These are phyloP conservation scores for Poa pratensis DNA, from an alignment of 176 grass and related monocot genomes.

Conservation along the genomic window DNA sequence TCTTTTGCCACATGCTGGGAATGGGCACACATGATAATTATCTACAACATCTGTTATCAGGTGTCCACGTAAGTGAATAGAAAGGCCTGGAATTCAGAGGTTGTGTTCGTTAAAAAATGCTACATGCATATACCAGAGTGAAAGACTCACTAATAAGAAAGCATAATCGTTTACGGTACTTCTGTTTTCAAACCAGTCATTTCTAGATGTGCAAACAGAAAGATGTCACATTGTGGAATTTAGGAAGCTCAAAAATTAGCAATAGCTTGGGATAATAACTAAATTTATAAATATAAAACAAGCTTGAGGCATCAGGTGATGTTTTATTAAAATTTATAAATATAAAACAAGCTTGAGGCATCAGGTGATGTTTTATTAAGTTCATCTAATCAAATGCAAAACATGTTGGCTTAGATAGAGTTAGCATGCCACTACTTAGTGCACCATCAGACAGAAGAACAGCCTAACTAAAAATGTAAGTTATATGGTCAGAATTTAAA, in stretches of 20 bases:
- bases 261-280: not conserved
- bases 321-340: not conserved
- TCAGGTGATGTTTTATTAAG: not conserved
- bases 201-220: not conserved
- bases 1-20: conserved; percentile 65
- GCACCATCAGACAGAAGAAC: conserved; percentile 22
- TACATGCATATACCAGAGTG: not conserved
- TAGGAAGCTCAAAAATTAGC: not conserved
- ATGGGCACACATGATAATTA: conserved; percentile 80
- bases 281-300: not conserved
- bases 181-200: not conserved
- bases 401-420: not conserved
- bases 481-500: not conserved
- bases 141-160: not conserved
- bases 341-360: not conserved
- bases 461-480: not conserved
- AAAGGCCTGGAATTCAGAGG: conserved; percentile 72
- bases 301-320: not conserved
- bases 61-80: conserved; percentile 69
- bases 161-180: not conserved
- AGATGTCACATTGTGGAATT: not conserved
- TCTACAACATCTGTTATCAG: conserved; percentile 66
- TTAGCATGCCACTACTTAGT: not conserved
- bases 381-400: not conserved
- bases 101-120: conserved; percentile 8